Evolutionary conservation across 805 yeast species (phyloP), one percentile per base, ranked within the genome.

Genomic region (Yamadazyma tumulicola): DNA sequence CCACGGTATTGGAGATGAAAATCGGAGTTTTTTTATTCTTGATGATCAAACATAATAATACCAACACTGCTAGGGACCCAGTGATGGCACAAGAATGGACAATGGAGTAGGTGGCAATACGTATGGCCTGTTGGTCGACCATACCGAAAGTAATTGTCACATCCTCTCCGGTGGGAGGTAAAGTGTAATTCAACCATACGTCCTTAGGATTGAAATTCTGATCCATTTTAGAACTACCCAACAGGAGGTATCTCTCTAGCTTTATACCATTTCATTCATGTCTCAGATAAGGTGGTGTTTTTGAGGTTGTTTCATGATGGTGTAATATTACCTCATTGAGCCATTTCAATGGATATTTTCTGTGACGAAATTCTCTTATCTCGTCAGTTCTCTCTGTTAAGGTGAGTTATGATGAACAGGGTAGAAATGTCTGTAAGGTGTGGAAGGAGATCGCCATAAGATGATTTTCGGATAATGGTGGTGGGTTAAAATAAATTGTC

Each of bases 1-100:
- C 75, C 2, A 67, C 32, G 52, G 79, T 79, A 56, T 89, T 88
- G 29, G 87, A 58, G n/a, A 79, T 54, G 54, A 86, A 91, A 19
- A 87, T 74, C 6, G 88, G 85, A 0, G 89, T 76, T 15, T 57
- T 69, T 46, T 69, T 75, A 39, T 72, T 75, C 35, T 69, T 72
- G 23, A 47, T 37, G 15, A 46, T 30, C 10, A 50, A 29, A 29
- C 39, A 29, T 19, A 49, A 40, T 7, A 45, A 34, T 3, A 42
- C 14, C 14, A 46, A 35, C 14, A 51, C 33, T 1, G 48, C 26
- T 9, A 45, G 34, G 14, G 53, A 45, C 4, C 45, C 38, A 8
- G 54, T 48, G 7, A 51, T 43, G 1, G 48, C 36, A 25, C 41
- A 37, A 6, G 49, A 44, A 29, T 52, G 52, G 9, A 51, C 32